Percentiles rank a stretch among this genome's conserved stretches.
Conservation (phyloP, 805 yeast species). For the Pichia nanzhaoensis region DNA sequence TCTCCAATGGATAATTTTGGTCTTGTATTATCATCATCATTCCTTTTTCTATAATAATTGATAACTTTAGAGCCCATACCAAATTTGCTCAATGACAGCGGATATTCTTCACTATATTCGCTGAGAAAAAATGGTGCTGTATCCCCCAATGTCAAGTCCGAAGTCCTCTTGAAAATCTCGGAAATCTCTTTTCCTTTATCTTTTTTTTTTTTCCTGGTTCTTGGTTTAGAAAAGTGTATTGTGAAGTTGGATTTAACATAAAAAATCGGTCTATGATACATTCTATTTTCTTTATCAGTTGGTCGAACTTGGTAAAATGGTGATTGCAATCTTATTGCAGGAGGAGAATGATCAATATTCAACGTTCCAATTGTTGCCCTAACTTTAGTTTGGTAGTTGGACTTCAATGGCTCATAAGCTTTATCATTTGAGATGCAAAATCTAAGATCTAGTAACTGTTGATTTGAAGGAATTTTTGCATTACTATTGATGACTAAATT, state of each 20-base stretch:
- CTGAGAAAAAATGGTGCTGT: constrained; percentile 67
- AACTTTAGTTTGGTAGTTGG: constrained; percentile 84
- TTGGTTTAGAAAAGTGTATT: constrained; percentile 68
- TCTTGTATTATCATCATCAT: constrained; percentile 73
- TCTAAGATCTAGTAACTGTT: constrained; percentile 47
- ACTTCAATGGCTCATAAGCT: constrained; percentile 74
- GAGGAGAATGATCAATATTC: constrained; percentile 84
- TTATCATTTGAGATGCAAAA: constrained; percentile 86
- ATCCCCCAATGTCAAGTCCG: constrained; percentile 80
- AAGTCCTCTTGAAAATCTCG: constrained; percentile 63
- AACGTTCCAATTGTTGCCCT: constrained; percentile 89
- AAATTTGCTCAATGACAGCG: constrained; percentile 73
- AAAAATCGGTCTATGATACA: constrained; percentile 76
- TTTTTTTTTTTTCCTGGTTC: constrained; percentile 75
- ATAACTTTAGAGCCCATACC: constrained; percentile 96
- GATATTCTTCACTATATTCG: constrained; percentile 89
- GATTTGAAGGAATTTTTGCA: constrained; percentile 46
- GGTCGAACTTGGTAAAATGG: constrained; percentile 84
- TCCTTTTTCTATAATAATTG: constrained; percentile 83
- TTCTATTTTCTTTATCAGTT: constrained; percentile 59
- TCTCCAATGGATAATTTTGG: constrained; percentile 90
- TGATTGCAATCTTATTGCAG: constrained; percentile 79
- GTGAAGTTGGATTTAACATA: constrained; percentile 70
- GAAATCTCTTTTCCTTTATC: constrained; percentile 78
- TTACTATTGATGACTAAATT: constrained; percentile 10